Percentiles rank a stretch among this genome's conserved stretches.
These are phyloP conservation scores for Dactylellina parvicollis DNA, from an alignment of 2,329 filamentous ascomycete species.

Conservation along the genomic window DNA sequence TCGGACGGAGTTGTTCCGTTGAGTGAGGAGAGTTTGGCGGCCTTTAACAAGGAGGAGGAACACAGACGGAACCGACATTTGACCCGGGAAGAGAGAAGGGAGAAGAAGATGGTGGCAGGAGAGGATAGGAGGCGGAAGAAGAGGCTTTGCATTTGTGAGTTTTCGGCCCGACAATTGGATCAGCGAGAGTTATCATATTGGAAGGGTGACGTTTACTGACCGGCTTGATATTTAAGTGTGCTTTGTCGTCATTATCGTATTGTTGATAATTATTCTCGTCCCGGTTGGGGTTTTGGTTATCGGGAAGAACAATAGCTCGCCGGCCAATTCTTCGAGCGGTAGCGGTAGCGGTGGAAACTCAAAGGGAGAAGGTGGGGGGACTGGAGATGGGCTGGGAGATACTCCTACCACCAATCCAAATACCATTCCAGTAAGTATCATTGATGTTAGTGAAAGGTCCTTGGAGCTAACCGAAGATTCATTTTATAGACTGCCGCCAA, in stretches of 20 bases:
- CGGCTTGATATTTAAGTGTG: constrained; percentile 57
- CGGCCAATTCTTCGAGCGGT: no score
- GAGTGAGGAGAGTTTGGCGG: constrained; percentile 44
- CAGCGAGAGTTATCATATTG: not conserved
- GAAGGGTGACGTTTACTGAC: not conserved
- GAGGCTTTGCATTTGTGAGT: constrained; percentile 60
- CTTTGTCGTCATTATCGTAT: constrained; percentile 60
- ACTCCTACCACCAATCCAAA: constrained; percentile 62
- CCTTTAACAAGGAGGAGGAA: constrained; percentile 49
- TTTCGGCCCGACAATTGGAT: not conserved
- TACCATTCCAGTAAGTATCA: constrained; percentile 63
- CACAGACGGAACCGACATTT: constrained; percentile 34
- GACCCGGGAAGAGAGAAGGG: constrained; percentile 36
- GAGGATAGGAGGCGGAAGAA: constrained; percentile 59
- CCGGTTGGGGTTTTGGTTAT: constrained; percentile 64
- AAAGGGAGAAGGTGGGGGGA: constrained; percentile 56
- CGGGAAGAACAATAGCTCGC: constrained; percentile 61
- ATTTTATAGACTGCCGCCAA: constrained; percentile 58
- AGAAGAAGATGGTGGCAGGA: constrained; percentile 23
- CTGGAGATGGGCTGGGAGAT: constrained; percentile 60
- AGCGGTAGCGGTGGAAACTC: constrained; percentile 53
- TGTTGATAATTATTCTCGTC: constrained; percentile 65
- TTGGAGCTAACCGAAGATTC: constrained; percentile 34
- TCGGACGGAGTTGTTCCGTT: constrained; percentile 43
- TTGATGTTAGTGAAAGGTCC: not conserved